Conservation (phyloP, 371 early-diverging fungal species). For the Haplosporangium sp. region DNA sequence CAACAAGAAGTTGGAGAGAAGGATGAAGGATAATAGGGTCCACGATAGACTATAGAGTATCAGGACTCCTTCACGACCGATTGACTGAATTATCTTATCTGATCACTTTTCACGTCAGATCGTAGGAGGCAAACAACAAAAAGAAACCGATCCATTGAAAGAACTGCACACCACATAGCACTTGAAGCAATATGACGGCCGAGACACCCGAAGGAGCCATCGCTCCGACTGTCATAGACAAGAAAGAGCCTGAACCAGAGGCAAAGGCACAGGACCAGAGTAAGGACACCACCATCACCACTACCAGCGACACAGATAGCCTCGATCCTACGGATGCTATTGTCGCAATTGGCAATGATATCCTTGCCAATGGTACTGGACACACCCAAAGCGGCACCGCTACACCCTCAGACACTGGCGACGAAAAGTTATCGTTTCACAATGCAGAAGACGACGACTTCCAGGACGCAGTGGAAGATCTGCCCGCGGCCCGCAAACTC, state of each 20-base stretch:
- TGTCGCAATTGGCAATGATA: conserved; percentile 50
- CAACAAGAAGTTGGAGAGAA: too few relatives aligned
- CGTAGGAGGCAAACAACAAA: too few relatives aligned
- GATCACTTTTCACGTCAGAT: too few relatives aligned
- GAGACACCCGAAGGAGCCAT: conserved; percentile 11
- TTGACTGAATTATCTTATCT: too few relatives aligned
- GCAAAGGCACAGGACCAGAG: not conserved
- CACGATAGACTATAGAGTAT: too few relatives aligned
- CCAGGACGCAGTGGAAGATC: conserved; percentile 43
- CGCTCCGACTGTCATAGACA: not conserved
- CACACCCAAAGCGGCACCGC: conserved; percentile 16
- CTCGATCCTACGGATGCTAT: conserved; percentile 35
- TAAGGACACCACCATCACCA: not conserved
- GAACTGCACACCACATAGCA: too few relatives aligned
- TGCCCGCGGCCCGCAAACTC: conserved; percentile 43
- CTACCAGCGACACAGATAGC: conserved; percentile 14
- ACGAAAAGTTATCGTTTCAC: conserved; percentile 24
- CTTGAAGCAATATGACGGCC: conserved; percentile 4
- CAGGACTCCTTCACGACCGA: too few relatives aligned
- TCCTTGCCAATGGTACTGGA: conserved; percentile 28
- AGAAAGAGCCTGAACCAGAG: not conserved
- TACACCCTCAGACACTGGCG: conserved; percentile 22
- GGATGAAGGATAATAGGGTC: too few relatives aligned
- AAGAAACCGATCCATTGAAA: too few relatives aligned
- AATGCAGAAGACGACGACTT: conserved; percentile 36